A percentile compares a stretch with the other conserved stretches of the same genome.
Conservation (phyloP, 2,329 filamentous ascomycete genomes). For the Gnomoniopsis sp. region DNA sequence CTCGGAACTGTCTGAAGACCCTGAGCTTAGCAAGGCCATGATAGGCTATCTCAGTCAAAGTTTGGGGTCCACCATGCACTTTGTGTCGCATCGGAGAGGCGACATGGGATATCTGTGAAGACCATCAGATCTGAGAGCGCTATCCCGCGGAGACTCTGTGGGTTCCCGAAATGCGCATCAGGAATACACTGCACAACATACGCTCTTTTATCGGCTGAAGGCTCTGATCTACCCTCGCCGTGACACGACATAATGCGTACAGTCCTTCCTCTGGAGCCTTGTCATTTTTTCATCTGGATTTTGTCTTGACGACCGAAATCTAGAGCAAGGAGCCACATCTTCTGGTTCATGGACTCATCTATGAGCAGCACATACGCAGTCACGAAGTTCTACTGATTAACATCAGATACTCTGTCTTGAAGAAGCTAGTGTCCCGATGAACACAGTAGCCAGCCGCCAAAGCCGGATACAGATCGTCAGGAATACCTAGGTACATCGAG, state of each 20-base stretch:
- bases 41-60: slow-evolving; percentile 42
- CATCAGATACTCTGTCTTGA: neutral
- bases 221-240: neutral
- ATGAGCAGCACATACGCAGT: neutral
- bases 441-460: neutral
- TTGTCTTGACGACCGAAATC: neutral
- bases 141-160: neutral
- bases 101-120: slow-evolving; percentile 27
- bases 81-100: slow-evolving; percentile 35
- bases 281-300: neutral
- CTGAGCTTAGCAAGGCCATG: slow-evolving; percentile 42
- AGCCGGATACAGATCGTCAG: too few relatives aligned
- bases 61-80: slow-evolving; percentile 39
- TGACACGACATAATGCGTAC: slow-evolving; percentile 1
- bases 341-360: neutral
- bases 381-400: neutral
- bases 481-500: neutral
- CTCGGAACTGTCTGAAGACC: slow-evolving; percentile 36
- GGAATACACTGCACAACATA: neutral
- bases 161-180: neutral
- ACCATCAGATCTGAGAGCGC: neutral
- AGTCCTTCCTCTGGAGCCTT: neutral
- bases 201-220: neutral
- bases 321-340: neutral
- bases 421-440: neutral